Percentiles rank a stretch among this genome's conserved stretches.
Conservation (phyloP, 768 basidiomycete species). For the Coprinopsis strossmayeri region DNA sequence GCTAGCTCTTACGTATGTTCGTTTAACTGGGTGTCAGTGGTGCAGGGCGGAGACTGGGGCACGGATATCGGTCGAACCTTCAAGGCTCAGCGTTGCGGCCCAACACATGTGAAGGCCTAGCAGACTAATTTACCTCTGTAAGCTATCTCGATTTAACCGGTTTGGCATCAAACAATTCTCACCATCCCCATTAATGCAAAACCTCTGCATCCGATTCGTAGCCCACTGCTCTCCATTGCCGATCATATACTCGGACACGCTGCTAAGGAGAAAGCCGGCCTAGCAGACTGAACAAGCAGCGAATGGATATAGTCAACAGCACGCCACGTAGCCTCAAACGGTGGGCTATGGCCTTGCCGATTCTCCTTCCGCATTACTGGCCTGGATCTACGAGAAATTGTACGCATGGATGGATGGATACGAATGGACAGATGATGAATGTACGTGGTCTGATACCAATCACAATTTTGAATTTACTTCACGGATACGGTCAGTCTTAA, state of each 20-base stretch:
- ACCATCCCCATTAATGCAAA: slow-evolving; percentile 36
- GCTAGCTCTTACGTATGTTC: slow-evolving; percentile 15
- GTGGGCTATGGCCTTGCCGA: slow-evolving; percentile 50
- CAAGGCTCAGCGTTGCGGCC: slow-evolving; percentile 21
- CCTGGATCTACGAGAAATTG: slow-evolving; percentile 50
- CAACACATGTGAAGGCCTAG: slow-evolving; percentile 40
- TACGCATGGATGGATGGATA: slow-evolving; percentile 45
- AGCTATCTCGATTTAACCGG: no score
- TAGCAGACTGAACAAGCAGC: slow-evolving; percentile 22
- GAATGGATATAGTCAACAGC: slow-evolving; percentile 31
- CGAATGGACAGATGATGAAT: slow-evolving; percentile 51
- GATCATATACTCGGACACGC: slow-evolving; percentile 19
- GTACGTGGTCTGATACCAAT: slow-evolving; percentile 19
- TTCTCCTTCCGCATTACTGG: slow-evolving; percentile 50
- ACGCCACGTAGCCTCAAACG: slow-evolving; percentile 44
- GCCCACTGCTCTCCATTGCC: slow-evolving; percentile 18
- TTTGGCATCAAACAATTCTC: no score
- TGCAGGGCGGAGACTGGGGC: slow-evolving; percentile 49
- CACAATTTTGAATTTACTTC: no score
- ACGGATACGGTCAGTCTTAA: slow-evolving; percentile 49
- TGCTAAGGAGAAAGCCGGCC: slow-evolving; percentile 18
- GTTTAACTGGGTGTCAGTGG: slow-evolving; percentile 25
- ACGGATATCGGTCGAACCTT: slow-evolving; percentile 22
- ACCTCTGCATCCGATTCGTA: slow-evolving; percentile 19
- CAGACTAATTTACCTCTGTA: slow-evolving; percentile 44